Evolutionary conservation across 495 filamentous ascomycete genomes (phyloP), one percentile per base, ranked within the genome.

Genomic region (Usnea hakonensis): DNA sequence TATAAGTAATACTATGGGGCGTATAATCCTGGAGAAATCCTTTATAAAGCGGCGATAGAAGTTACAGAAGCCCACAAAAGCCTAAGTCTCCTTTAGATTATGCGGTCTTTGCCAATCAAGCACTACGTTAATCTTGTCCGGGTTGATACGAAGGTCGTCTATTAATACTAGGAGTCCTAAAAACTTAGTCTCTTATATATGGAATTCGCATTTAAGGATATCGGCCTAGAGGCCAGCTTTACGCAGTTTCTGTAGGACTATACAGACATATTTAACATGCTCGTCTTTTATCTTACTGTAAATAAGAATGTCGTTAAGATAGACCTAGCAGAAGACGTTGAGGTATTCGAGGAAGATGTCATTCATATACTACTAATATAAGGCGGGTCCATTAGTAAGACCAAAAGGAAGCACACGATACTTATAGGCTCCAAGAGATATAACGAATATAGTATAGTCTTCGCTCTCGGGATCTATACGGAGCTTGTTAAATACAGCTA

Each of bases 401-500:
- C 69, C 62, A 60, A 79, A 78, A 3, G 70, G 69, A 46, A 75
- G 53, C 0, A 78, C 69, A 0, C 58, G 30, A 48, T 71, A 78
- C 54, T 76, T 64, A 41, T 68, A 79, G 0, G 41, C 30, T 2
- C 69, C 57, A 32, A 68, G 74, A n/a, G 64, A 21, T 0, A 65
- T 77, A 0, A 61, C 16, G 35, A 79, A 78, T 0, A 66, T 66
- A 6, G 64, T 79, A 4, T 71, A 52, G 11, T 72, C 61, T 26
- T 75, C 44, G 67, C 67, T 13, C 68, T 69, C 46, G 21, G n/a
- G 32, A 19, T 58, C 19, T 23, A 74, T 74, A 0, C 67, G 48
- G 0, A 82, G 68, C 2, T 66, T 46, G 53, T 82, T 66, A 54
- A 76, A 81, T 1, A 69, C 74, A 35, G 72, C 50, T 3, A 67